phyloP scores from a whole-genome alignment of 176 grass and related monocot species.

The Rhynchospora pubera region DNA sequence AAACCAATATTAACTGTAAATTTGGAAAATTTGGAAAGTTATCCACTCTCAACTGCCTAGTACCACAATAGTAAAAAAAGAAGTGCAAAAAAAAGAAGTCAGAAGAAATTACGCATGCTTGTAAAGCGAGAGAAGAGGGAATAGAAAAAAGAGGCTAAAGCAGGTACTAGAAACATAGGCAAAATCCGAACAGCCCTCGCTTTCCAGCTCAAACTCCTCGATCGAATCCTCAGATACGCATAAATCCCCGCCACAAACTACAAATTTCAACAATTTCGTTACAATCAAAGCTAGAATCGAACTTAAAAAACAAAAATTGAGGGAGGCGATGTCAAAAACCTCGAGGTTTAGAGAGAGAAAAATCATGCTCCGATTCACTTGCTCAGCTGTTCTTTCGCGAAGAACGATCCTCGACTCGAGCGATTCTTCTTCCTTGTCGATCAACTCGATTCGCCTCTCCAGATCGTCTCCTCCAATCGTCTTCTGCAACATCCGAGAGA shows the following conservation, averaged over 20 bases:
- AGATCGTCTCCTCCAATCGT: constrained; percentile 9
- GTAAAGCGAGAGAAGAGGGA: constrained; percentile 18
- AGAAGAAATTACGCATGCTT: constrained; percentile 12
- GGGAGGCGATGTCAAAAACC: not conserved
- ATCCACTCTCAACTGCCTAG: not conserved
- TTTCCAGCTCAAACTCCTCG: constrained; percentile 14
- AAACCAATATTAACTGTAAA: not conserved
- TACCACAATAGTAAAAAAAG: not conserved
- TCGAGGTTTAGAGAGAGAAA: constrained; percentile 23
- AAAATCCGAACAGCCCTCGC: constrained; percentile 6
- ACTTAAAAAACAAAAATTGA: not conserved
- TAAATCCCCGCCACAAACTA: constrained; percentile 26
- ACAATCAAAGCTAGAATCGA: not conserved
- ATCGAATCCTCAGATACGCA: constrained; percentile 19
- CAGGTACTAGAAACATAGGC: constrained; percentile 20
- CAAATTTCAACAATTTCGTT: not conserved
- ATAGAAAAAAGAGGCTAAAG: constrained; percentile 8
- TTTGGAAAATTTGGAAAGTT: not conserved
- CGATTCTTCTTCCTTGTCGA: constrained; percentile 13
- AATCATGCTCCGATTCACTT: constrained; percentile 14
- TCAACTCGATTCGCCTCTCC: constrained; percentile 8
- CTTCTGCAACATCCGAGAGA: not conserved
- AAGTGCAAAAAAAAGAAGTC: not conserved
- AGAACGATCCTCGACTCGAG: constrained; percentile 11
- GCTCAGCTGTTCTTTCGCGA: not conserved